Evolutionary conservation across 345 rosid species (phyloP).

Genomic region (Brassica carinata): DNA sequence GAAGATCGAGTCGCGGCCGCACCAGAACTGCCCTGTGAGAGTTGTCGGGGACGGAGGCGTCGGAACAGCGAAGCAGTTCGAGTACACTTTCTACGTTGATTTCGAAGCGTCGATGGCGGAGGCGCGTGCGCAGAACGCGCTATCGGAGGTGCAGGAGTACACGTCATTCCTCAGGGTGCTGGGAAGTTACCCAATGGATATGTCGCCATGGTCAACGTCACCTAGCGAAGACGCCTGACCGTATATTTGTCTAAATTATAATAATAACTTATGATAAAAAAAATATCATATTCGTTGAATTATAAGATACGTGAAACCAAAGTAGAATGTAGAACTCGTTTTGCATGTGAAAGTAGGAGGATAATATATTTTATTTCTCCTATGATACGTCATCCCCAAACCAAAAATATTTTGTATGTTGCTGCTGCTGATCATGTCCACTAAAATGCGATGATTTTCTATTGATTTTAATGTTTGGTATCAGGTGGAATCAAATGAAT

Average conservation of each 20-base stretch:
- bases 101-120: constrained; percentile 99
- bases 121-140: constrained; percentile 87
- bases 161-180: constrained; percentile 91
- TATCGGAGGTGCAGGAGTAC: constrained; percentile 97
- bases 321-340: constrained; percentile 12
- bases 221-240: constrained; percentile 34
- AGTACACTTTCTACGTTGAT: constrained; percentile 90
- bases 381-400: neutral
- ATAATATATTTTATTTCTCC: constrained; percentile 25
- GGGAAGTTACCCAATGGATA: constrained; percentile 99
- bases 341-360: constrained; percentile 28
- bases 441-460: neutral
- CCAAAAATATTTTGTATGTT: constrained; percentile 15
- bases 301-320: constrained; percentile 1
- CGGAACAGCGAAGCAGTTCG: constrained; percentile 91
- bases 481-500: neutral
- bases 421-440: neutral
- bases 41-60: constrained; percentile 78
- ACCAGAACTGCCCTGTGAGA: constrained; percentile 76
- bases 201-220: constrained; percentile 91
- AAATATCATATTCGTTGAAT: constrained; percentile 18
- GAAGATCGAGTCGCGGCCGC: constrained; percentile 95
- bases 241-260: neutral
- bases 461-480: neutral
- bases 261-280: constrained; percentile 10